A percentile compares a stretch with the other conserved stretches of the same genome.
Evolutionary conservation across 2,329 filamentous ascomycete genomes (phyloP).

Genomic region (Incumbomyces lentus): DNA sequence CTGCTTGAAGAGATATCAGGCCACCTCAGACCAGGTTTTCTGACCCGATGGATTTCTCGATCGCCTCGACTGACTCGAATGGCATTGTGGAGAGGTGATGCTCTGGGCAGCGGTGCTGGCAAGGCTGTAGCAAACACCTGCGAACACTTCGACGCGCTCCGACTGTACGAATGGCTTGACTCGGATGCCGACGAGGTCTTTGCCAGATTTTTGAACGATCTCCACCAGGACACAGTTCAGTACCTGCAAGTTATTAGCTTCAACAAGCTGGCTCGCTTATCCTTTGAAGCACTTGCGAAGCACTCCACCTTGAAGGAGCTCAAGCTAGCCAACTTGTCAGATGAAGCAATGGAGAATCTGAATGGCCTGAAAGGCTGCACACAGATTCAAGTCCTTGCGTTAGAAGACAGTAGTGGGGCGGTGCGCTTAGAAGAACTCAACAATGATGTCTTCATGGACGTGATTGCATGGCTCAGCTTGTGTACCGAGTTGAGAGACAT

Average conservation of each 20-base stretch:
- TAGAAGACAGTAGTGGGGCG: slow-evolving; percentile 36
- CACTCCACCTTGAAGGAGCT: slow-evolving; percentile 45
- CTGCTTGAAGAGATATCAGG: slow-evolving; percentile 52
- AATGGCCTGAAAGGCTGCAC: slow-evolving; percentile 40
- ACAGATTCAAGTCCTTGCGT: slow-evolving; percentile 37
- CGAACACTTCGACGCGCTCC: slow-evolving; percentile 50
- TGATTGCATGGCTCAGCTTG: slow-evolving; percentile 45
- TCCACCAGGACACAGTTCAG: slow-evolving; percentile 48
- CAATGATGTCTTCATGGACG: slow-evolving; percentile 42
- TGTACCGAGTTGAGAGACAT: slow-evolving; percentile 44
- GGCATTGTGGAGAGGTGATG: slow-evolving; percentile 51
- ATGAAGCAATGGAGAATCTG: slow-evolving; percentile 40
- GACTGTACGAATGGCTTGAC: slow-evolving; percentile 42
- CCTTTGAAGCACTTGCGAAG: slow-evolving; percentile 42
- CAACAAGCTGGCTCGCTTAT: slow-evolving; percentile 44
- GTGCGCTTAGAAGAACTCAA: slow-evolving; percentile 42
- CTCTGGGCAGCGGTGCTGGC: slow-evolving; percentile 46
- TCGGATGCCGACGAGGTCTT: slow-evolving; percentile 47
- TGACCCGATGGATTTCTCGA: slow-evolving; percentile 48
- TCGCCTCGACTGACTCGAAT: slow-evolving; percentile 50
- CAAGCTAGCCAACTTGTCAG: slow-evolving; percentile 39
- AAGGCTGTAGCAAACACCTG: slow-evolving; percentile 48
- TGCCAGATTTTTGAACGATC: slow-evolving; percentile 46
- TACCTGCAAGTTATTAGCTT: slow-evolving; percentile 49
- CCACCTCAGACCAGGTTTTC: slow-evolving; percentile 24